Percentiles rank a stretch among this genome's conserved stretches.
These are phyloP conservation scores for Tuber indicum DNA, from an alignment of 495 filamentous ascomycete genomes.

Conservation along the genomic window DNA sequence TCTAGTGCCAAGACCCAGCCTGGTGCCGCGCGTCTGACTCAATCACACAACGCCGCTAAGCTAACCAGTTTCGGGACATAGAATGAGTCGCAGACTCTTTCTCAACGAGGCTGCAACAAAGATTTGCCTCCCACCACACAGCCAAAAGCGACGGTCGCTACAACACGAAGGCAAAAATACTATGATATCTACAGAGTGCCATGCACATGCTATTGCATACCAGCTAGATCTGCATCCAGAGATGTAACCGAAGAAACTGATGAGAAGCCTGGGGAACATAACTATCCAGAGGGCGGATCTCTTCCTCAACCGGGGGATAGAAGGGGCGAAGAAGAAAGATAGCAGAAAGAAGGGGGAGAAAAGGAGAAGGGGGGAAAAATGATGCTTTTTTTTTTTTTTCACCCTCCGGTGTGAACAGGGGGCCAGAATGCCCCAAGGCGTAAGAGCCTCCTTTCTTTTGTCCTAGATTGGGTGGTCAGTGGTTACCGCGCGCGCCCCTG, in stretches of 20 bases:
- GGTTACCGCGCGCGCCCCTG: constrained; percentile 31
- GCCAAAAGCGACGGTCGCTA: constrained; percentile 24
- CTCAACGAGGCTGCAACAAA: constrained; percentile 38
- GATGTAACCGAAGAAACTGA: constrained; percentile 28
- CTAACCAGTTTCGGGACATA: constrained; percentile 35
- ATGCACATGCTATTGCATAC: constrained; percentile 11
- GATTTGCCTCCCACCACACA: constrained; percentile 38
- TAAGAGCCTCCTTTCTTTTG: constrained; percentile 26
- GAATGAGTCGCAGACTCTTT: constrained; percentile 39
- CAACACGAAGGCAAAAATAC: constrained; percentile 35
- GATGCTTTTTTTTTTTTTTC: not conserved
- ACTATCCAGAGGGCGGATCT: not conserved
- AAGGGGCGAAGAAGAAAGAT: not conserved
- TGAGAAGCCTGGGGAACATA: constrained; percentile 9
- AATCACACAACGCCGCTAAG: constrained; percentile 37
- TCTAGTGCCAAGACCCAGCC: constrained; percentile 27
- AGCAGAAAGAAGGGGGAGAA: not conserved
- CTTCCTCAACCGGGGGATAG: not conserved
- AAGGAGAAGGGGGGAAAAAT: not conserved
- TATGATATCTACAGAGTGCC: constrained; percentile 7
- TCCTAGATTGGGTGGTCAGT: constrained; percentile 25
- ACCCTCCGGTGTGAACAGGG: not conserved
- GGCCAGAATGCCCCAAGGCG: constrained; percentile 1
- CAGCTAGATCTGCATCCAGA: not conserved
- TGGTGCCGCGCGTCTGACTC: constrained; percentile 38